phyloP scores from a whole-genome alignment of 1,139 yeast genomes.

The Taphrina communis region DNA sequence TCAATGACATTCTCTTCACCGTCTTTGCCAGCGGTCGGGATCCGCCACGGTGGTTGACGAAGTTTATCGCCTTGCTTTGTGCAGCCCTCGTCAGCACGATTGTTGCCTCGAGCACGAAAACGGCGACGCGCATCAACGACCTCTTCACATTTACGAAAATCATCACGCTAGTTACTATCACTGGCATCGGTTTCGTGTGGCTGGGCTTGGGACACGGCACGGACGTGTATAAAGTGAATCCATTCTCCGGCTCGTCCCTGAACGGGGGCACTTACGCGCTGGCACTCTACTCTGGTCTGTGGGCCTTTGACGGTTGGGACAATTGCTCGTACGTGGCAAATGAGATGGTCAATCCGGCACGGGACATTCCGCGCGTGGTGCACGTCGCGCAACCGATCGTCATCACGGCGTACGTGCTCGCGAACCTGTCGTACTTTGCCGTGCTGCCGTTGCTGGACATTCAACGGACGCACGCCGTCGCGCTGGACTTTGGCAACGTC shows the following conservation, averaged over 20 bases:
- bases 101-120: conserved; percentile 48
- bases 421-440: conserved; percentile 54
- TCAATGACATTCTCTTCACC: conserved; percentile 46
- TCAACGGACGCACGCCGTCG: conserved; percentile 52
- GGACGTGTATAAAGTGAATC: conserved; percentile 46
- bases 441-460: conserved; percentile 52
- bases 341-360: conserved; percentile 48
- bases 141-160: conserved; percentile 53
- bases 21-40: conserved; percentile 25
- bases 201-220: conserved; percentile 48
- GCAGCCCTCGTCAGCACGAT: conserved; percentile 26
- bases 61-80: conserved; percentile 48
- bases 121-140: conserved; percentile 53
- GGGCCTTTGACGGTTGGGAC: conserved; percentile 60
- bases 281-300: conserved; percentile 55
- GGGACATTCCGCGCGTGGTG: conserved; percentile 55
- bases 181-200: conserved; percentile 51
- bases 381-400: conserved; percentile 56
- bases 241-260: conserved; percentile 50
- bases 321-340: conserved; percentile 46
- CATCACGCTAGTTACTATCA: conserved; percentile 50
- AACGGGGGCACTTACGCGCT: conserved; percentile 52
- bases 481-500: conserved; percentile 52
- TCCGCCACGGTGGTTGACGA: conserved; percentile 31
- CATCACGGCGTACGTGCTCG: conserved; percentile 52